These are phyloP conservation scores for Bremia lactucae DNA, from an alignment of 352 stramenopile genomes.

Conservation along the genomic window DNA sequence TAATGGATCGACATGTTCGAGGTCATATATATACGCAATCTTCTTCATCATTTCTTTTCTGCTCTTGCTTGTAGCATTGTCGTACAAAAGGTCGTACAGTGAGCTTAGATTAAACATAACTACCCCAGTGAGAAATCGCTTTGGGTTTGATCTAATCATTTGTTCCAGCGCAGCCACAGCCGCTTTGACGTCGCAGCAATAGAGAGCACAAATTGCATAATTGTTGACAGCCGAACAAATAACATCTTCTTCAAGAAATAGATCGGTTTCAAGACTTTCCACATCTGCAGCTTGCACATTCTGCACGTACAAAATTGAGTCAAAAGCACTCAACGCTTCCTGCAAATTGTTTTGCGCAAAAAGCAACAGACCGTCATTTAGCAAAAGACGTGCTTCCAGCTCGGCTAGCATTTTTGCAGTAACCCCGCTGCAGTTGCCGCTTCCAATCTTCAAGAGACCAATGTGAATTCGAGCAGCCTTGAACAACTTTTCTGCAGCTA, in stretches of 20 bases:
- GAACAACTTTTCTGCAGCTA: slow-evolving; percentile 47
- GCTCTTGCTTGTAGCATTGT: slow-evolving; percentile 64
- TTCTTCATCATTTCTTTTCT: slow-evolving; percentile 82
- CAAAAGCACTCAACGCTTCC: slow-evolving; percentile 62
- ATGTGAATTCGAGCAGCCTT: slow-evolving; percentile 25
- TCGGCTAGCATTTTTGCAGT: slow-evolving; percentile 15
- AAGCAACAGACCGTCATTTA: slow-evolving; percentile 66
- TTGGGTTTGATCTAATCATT: slow-evolving; percentile 59
- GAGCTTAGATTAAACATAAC: slow-evolving; percentile 78
- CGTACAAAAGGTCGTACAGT: slow-evolving; percentile 68
- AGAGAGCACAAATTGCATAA: slow-evolving; percentile 70
- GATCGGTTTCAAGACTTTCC: slow-evolving; percentile 18
- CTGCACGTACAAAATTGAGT: slow-evolving; percentile 46
- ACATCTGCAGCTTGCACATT: slow-evolving; percentile 9
- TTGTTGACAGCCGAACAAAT: slow-evolving; percentile 70
- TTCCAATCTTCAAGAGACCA: slow-evolving; percentile 11
- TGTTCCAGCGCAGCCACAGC: slow-evolving; percentile 56
- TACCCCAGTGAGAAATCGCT: slow-evolving; percentile 53
- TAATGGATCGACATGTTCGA: slow-evolving; percentile 60
- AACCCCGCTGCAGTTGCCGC: not conserved
- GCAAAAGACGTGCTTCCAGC: slow-evolving; percentile 38
- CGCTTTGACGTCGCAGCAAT: slow-evolving; percentile 68
- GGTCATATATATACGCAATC: slow-evolving; percentile 55
- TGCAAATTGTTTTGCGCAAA: slow-evolving; percentile 78
- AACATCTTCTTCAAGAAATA: slow-evolving; percentile 61